Base-by-base conservation (phyloP, 2,329 filamentous ascomycete genomes). In the Fusarium dimerum region DNA sequence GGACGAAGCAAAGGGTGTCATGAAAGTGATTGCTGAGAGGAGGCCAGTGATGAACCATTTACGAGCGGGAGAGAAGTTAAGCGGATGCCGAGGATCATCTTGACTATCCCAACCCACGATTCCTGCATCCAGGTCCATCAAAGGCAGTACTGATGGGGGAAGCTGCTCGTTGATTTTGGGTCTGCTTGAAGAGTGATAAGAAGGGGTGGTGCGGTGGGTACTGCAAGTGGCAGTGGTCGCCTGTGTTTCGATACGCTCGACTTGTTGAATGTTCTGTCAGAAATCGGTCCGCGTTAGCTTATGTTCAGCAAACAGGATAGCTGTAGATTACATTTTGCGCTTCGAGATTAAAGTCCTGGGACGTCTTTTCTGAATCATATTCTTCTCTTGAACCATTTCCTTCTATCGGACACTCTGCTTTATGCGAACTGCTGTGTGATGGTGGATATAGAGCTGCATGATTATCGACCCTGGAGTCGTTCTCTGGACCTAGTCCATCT, bases 1-100 rank as follows among this genome's bases (percentile, higher is more conserved):
- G 2, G 84, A 84, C 7, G 84, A 86, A 0, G 84, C 82, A 26
- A 88, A 81, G 0, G 85, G 84, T 0, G 84, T 86, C 63, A 88
- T 81, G 57, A 88, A 80, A 9, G 84, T 86, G 64, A 86, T 86
- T 55, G 74, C 71, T 1, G 83, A 78, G 17, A 88, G 76, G 16
- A 83, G 76, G 44, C 76, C 67, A 7, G 81, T 78, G 36, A 81
- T 77, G 16, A 77, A 66, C 83, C 84, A 87, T 71, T 86, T 87
- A 59, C 77, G 80, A 16, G 67, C 66, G 7, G 60, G 63, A 2
- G 77, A 57, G 71, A 86, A 85, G 66, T 86, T 86, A 59, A 83
- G 74, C 2, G 83, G 83, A 68, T 82, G 81, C 3, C 71, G 69
- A 0, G 81, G 81, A 62, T 86, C 83, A 48, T 80, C 75, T 61